Evolutionary conservation across 139 green algal species (phyloP).

Genomic region (Zygnema cylindricum): DNA sequence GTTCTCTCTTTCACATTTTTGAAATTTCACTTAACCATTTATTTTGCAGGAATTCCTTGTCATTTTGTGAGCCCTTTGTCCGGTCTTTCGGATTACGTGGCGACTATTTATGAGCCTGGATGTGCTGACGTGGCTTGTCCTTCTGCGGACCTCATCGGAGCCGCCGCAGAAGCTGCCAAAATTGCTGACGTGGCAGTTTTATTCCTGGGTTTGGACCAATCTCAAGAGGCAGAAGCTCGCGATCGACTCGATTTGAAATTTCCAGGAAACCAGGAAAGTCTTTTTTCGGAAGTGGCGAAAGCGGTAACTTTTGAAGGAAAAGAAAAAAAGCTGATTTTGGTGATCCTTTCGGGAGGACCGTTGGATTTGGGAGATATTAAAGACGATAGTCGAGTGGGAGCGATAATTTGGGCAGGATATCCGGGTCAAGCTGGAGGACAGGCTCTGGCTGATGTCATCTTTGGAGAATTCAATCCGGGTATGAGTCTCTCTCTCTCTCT

Average conservation of each 20-base stretch:
- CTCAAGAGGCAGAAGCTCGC: constrained; percentile 25
- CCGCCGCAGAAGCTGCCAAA: not conserved
- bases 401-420: constrained; percentile 44
- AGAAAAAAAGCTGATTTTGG: not conserved
- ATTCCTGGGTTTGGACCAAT: constrained; percentile 35
- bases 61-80: not conserved
- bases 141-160: not conserved
- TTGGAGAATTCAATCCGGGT: constrained; percentile 40
- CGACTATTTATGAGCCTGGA: not conserved
- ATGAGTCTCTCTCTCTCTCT: not conserved
- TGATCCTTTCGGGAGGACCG: constrained; percentile 30
- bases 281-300: not conserved
- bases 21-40: too few species aligned
- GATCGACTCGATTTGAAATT: constrained; percentile 35
- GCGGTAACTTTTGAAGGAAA: too few species aligned
- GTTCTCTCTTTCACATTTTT: too few species aligned
- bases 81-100: not conserved
- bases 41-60: constrained; percentile 28
- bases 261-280: constrained; percentile 36
- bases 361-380: constrained; percentile 9
- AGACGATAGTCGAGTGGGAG: constrained; percentile 5
- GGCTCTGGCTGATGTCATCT: constrained; percentile 31
- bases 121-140: constrained; percentile 18
- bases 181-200: constrained; percentile 22
- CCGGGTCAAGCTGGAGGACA: constrained; percentile 32